Evolutionary conservation across 345 rosid species (phyloP), one percentile per base, ranked within the genome.

Genomic region (Eucalyptus polyanthemos): DNA sequence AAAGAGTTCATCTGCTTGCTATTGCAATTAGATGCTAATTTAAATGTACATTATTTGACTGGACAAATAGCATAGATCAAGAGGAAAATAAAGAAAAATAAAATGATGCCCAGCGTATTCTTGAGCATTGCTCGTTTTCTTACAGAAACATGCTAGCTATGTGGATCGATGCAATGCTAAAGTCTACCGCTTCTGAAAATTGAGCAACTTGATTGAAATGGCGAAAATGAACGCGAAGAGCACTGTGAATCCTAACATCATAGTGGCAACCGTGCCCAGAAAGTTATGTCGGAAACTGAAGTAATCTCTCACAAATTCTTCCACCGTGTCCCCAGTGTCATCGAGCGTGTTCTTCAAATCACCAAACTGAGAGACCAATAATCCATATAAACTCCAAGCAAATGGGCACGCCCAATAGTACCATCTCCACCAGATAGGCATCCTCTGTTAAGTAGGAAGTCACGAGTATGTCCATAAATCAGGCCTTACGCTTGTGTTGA

Each of bases 351-450:
- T 29, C 49, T 67, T 62, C 24, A 90, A 45, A 51, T 93, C 93
- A 22, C 93, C 94, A 29, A 45, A 93, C 53, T 93, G 95, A 9
- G 95, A 93, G 24, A 88, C 91, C 14, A 92, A 86, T 87, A 93
- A 56, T 42, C 95, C 95, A 88, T 93, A 90, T 83, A 93, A 69
- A 16, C 92, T 92, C 94, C 94, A 93, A 12, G 93, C 54, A 11
- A 92, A 87, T 9, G 95, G 95, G 49, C 92, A 90, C 37, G 58
- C 89, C 95, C 95, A 93, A 49, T 90, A 92, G 92, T 91, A 93
- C 95, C 94, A 93, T 86, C 91, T 92, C 95, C 95, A 93, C 95
- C 95, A 93, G 17, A 91, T 85, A 2, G 95, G 93, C 0, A 93
- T 92, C 80, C 88, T 89, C 95, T 93, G 93, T 88, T 88, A 40